These are phyloP conservation scores for Metarhizium rileyi DNA, from an alignment of 2,329 filamentous ascomycete genomes.

Conservation along the genomic window DNA sequence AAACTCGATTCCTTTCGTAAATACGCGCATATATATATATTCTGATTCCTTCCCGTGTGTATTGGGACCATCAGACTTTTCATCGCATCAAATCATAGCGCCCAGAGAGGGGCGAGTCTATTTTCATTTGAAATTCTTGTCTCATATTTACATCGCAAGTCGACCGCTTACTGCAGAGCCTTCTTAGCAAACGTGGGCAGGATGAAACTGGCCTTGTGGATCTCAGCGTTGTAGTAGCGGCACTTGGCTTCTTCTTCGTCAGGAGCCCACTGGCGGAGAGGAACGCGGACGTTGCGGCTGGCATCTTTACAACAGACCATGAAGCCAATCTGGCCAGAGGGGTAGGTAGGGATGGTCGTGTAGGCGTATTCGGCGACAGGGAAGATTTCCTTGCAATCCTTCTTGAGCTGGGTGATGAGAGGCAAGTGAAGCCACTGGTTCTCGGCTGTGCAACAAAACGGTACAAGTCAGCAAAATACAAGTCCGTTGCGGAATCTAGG, in stretches of 20 bases:
- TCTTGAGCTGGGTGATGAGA: slow-evolving; percentile 90
- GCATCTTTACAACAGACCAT: slow-evolving; percentile 99
- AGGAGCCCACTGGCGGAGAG: slow-evolving; percentile 66
- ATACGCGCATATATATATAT: no score
- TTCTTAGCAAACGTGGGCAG: slow-evolving; percentile 89
- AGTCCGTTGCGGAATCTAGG: slow-evolving; percentile 1
- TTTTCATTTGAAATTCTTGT: background rate
- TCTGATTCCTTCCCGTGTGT: background rate
- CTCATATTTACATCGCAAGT: background rate
- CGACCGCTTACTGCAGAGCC: slow-evolving; percentile 44
- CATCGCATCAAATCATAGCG: background rate
- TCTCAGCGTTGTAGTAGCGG: slow-evolving; percentile 95
- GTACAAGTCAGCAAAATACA: slow-evolving; percentile 8
- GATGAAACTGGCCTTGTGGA: slow-evolving; percentile 90
- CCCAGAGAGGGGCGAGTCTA: background rate
- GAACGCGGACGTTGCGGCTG: slow-evolving; percentile 72
- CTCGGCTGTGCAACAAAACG: slow-evolving; percentile 56
- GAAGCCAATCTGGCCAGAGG: slow-evolving; percentile 98
- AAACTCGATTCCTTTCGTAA: no score
- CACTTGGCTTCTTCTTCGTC: slow-evolving; percentile 91
- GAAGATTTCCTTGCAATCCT: slow-evolving; percentile 95
- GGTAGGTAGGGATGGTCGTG: slow-evolving; percentile 98
- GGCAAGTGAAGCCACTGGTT: slow-evolving; percentile 98
- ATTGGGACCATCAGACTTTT: background rate
- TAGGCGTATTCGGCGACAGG: slow-evolving; percentile 96